Evolutionary conservation across 805 yeast species (phyloP), one percentile per base, ranked within the genome.

Genomic region (Suhomyces vadensis): DNA sequence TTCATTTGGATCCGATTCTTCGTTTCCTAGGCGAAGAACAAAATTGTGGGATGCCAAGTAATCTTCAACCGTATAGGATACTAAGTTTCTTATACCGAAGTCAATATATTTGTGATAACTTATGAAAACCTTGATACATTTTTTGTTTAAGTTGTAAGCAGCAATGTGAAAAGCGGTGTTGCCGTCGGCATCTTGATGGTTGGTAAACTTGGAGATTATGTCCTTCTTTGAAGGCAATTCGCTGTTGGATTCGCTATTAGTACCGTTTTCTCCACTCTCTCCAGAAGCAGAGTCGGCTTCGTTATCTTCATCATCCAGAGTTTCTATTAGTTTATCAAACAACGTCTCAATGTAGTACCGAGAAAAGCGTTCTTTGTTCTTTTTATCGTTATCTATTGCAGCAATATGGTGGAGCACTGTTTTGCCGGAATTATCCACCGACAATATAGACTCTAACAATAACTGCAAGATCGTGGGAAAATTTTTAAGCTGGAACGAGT

Each of bases 151-250:
- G 44, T 54, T 54, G 43, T 57, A 54, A 31, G 97, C 94, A 0
- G 95, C 95, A 44, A 94, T 87, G 59, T 91, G 95, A 48, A 94
- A 72, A 38, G 97, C 91, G 0, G 99, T 94, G 61, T 94, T 97
- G 20, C 99, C 99, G 56, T 91, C 91, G 43, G 81, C 73, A 66
- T 94, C 99, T 50, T 85, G 87, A n/a, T 86, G 85, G 60, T 94
- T 92, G 42, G 92, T 83, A 54, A 94, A 67, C 41, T 69, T 64
- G 22, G 53, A 47, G 13, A 77, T 70, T 14, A 68, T 44, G 14
- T 43, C 44, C 14, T 41, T 47, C 22, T 43, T 42, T 3, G 37
- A 24, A 6, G 37, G 41, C 10, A 31, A 16, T n/a, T n/a, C n/a
- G n/a, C n/a, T n/a, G n/a, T n/a, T n/a, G 8, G 7, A 29, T 21